Conservation (phyloP, 305 asterid genomes). For the Withania somnifera region DNA sequence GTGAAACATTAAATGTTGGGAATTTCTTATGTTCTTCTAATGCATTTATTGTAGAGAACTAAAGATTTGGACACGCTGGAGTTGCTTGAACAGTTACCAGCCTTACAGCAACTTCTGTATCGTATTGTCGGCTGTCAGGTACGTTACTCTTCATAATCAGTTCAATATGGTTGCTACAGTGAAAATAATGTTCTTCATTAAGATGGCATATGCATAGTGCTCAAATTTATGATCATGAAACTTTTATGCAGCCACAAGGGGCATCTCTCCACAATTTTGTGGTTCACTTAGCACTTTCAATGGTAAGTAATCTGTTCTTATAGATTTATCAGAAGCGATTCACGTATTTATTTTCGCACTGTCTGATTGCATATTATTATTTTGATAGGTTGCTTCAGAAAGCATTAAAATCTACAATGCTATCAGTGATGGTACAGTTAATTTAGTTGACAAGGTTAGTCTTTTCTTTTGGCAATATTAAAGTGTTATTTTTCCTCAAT, state of each 20-base stretch:
- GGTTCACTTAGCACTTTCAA: slow-evolving; percentile 50
- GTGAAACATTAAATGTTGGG: neutral
- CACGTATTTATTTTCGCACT: neutral
- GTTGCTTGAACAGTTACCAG: slow-evolving; percentile 69
- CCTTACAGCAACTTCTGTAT: slow-evolving; percentile 74
- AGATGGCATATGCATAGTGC: neutral
- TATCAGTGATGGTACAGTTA: slow-evolving; percentile 76
- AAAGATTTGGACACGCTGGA: slow-evolving; percentile 50
- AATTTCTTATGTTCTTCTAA: neutral
- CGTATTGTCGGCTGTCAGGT: slow-evolving; percentile 96
- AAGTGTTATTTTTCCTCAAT: neutral
- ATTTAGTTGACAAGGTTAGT: slow-evolving; percentile 93
- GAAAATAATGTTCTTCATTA: neutral
- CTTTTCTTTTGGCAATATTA: slow-evolving; percentile 1
- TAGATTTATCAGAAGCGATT: neutral
- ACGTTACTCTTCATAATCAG: slow-evolving; percentile 3
- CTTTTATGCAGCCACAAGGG: slow-evolving; percentile 88
- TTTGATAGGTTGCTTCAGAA: slow-evolving; percentile 78
- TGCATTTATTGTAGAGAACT: slow-evolving; percentile 49
- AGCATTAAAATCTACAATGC: slow-evolving; percentile 86
- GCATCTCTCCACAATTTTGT: slow-evolving; percentile 75
- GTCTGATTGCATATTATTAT: slow-evolving; percentile 6
- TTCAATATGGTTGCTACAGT: slow-evolving; percentile 1
- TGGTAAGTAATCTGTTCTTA: slow-evolving; percentile 38
- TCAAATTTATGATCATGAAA: slow-evolving; percentile 13